phyloP scores from a whole-genome alignment of 2,329 filamentous ascomycete species.

The Exophiala oligosperma region DNA sequence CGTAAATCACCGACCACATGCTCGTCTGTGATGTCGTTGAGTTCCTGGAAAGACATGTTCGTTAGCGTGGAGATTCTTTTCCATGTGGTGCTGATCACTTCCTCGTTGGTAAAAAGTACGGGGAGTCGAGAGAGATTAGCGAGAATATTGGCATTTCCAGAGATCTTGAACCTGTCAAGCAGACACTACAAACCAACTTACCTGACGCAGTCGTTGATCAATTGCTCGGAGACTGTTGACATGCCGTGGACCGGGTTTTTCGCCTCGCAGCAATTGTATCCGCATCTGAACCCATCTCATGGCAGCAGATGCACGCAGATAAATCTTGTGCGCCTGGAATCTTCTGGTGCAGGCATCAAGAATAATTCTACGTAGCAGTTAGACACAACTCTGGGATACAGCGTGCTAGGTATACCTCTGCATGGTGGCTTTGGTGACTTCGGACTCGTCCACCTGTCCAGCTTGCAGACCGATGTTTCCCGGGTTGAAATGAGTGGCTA shows the following conservation, averaged over 20 bases:
- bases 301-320: conserved; percentile 59
- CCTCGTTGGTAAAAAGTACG: conserved; percentile 4
- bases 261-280: conserved; percentile 51
- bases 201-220: conserved; percentile 49
- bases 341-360: conserved; percentile 60
- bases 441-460: conserved; percentile 42
- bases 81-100: conserved; percentile 23
- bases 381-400: conserved; percentile 55
- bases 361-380: conserved; percentile 62
- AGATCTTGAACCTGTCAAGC: background rate
- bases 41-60: conserved; percentile 46
- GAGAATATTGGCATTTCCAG: background rate
- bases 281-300: conserved; percentile 60
- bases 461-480: conserved; percentile 37
- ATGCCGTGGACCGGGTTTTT: conserved; percentile 50
- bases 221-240: conserved; percentile 49
- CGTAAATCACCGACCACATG: conserved; percentile 57
- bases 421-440: conserved; percentile 58
- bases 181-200: conserved; percentile 33
- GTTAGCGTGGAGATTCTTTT: conserved; percentile 10
- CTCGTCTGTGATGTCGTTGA: conserved; percentile 57
- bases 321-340: conserved; percentile 62
- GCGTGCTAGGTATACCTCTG: conserved; percentile 47
- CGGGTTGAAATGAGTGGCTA: conserved; percentile 54
- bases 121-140: background rate